Base-by-base conservation (phyloP, 495 filamentous ascomycete genomes). In the Podospora sp. region DNA sequence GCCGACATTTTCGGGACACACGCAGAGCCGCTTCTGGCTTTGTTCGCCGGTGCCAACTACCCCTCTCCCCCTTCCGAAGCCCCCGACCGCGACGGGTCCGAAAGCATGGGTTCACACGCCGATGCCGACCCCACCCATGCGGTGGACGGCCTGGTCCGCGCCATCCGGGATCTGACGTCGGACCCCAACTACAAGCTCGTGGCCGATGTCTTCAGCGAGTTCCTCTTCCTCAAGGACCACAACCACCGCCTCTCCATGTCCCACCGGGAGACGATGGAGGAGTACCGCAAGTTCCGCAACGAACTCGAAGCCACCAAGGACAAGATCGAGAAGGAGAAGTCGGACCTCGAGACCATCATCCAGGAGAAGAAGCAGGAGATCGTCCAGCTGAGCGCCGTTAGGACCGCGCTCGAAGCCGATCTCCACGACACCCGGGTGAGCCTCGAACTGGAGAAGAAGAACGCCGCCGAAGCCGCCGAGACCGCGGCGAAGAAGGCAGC, bases 101-200 rank as follows among this genome's bases (percentile, higher is more conserved):
- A 65, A 35, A 62, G 22, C 21, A 73, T 73, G 73, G 69, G 67
- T 16, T 68, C 71, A 18, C 65, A 70, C 56, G 56, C 66, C 64
- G 68, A 69, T 40, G 68, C 69, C 24, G 73, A 74, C 60, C 72
- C 73, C 46, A 69, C 71, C 21, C 71, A 76, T 53, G 72, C 73
- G 22, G 70, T 78, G 24, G 76, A 78, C 64, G 76, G 75, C 29
- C 70, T 78, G 29, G 75, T 78, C 18, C 73, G 74, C 16, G 76
- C 76, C 68, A 77, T 77, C 66, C 75, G 76, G 60, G 74, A 75
- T 67, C 66, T 78, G 21, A 76, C 76, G 1, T 70, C 76, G 1
- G 76, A 78, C 35, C 66, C 73, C 68, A 77, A 77, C 69, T 78
- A 78, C 73, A 78, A 77, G 72, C 65, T 77, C 18, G 73, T 78